A percentile compares a stretch with the other conserved stretches of the same genome.
phyloP scores from a whole-genome alignment of 768 basidiomycete genomes.

The Trametes cinnabarina region DNA sequence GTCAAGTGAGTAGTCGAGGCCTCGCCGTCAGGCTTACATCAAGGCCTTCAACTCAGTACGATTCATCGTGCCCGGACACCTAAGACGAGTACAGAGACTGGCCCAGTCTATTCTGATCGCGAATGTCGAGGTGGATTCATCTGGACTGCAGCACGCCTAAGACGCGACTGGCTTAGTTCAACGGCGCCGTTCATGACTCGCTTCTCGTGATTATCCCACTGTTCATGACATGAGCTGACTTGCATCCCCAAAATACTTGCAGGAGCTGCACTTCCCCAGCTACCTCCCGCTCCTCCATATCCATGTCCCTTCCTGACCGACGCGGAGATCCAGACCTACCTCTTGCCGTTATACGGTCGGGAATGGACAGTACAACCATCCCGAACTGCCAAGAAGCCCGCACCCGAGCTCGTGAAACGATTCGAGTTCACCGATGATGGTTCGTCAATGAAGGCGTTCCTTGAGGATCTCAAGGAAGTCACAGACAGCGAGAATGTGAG shows the following conservation, averaged over 20 bases:
- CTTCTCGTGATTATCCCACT: too few species aligned
- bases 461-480: not conserved
- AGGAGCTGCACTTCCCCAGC: not conserved
- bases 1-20: too few species aligned
- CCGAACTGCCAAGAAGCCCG: not conserved
- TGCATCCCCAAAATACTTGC: not conserved
- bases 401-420: conserved; percentile 11
- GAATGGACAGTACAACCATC: conserved; percentile 7
- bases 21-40: too few species aligned
- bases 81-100: too few species aligned
- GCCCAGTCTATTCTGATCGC: too few species aligned
- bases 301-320: conserved; percentile 23
- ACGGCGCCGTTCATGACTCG: too few species aligned
- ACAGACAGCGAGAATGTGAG: conserved; percentile 12
- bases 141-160: too few species aligned
- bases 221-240: not conserved
- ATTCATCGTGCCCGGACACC: too few species aligned
- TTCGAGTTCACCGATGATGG: not conserved
- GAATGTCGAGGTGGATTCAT: too few species aligned
- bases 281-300: conserved; percentile 17
- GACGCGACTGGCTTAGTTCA: too few species aligned
- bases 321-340: conserved; percentile 9
- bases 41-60: too few species aligned
- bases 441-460: not conserved
- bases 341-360: conserved; percentile 16